These are phyloP conservation scores for Sindora glabra DNA, from an alignment of 306 rosid genomes.

Conservation along the genomic window DNA sequence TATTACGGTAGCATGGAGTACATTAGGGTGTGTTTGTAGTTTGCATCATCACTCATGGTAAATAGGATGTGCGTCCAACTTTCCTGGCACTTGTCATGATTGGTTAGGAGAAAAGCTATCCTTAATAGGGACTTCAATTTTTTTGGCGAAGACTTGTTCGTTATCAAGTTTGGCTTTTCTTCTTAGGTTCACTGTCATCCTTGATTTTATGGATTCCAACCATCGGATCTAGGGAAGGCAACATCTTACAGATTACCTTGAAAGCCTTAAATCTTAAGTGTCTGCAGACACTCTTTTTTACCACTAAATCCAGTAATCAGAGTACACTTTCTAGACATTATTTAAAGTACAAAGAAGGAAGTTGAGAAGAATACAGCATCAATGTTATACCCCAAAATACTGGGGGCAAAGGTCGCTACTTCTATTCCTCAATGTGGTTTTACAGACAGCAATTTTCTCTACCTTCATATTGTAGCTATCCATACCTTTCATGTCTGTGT, in stretches of 20 bases:
- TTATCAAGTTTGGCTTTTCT: background rate
- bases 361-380: background rate
- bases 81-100: no score
- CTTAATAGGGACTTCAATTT: no score
- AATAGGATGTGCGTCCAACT: no score
- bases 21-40: no score
- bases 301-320: background rate
- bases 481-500: conserved; percentile 17
- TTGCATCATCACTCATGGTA: no score
- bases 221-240: background rate
- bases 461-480: conserved; percentile 15
- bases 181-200: no score
- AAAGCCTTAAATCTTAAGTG: background rate
- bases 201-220: background rate
- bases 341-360: conserved; percentile 3
- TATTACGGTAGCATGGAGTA: no score
- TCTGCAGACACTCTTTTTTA: background rate
- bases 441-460: background rate
- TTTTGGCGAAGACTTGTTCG: no score
- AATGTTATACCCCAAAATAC: background rate
- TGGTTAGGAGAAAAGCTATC: no score
- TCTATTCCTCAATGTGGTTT: conserved; percentile 12
- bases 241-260: background rate
- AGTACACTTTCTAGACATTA: background rate
- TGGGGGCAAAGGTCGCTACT: background rate